Conservation (phyloP, 805 yeast genomes). For the Sugiyamaella boreocaroliniensis region DNA sequence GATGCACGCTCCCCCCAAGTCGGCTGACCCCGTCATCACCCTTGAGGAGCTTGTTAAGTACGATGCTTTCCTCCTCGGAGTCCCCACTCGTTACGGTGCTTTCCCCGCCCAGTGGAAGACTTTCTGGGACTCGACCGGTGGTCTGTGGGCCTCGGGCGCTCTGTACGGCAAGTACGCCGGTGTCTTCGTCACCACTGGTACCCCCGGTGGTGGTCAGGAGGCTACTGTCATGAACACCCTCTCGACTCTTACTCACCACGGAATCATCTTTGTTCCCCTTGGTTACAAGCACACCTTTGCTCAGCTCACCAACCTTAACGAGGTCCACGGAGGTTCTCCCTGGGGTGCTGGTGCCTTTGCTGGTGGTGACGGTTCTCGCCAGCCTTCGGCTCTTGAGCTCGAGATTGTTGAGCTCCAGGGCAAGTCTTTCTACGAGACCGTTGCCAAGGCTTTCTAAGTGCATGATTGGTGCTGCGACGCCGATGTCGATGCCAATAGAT, state of each 20-base stretch:
- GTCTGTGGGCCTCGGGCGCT: constrained; percentile 65
- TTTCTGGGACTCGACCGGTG: constrained; percentile 75
- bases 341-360: constrained; percentile 87
- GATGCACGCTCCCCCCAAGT: constrained; percentile 56
- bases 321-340: constrained; percentile 76
- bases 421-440: constrained; percentile 47
- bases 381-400: constrained; percentile 57
- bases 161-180: constrained; percentile 73
- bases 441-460: constrained; percentile 19
- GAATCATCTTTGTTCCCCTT: constrained; percentile 68
- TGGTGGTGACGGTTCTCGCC: constrained; percentile 69
- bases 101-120: constrained; percentile 69
- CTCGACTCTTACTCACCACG: constrained; percentile 65
- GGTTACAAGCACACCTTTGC: constrained; percentile 60
- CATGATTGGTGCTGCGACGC: not conserved
- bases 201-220: constrained; percentile 78
- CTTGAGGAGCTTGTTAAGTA: constrained; percentile 46
- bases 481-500: too few relatives aligned
- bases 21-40: constrained; percentile 49
- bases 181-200: constrained; percentile 62
- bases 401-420: constrained; percentile 67
- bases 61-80: constrained; percentile 71
- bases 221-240: constrained; percentile 52
- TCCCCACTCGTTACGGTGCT: constrained; percentile 75
- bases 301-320: constrained; percentile 50